Base-by-base conservation (phyloP, 2,329 filamentous ascomycete species). In the Chaetomium globosum region DNA sequence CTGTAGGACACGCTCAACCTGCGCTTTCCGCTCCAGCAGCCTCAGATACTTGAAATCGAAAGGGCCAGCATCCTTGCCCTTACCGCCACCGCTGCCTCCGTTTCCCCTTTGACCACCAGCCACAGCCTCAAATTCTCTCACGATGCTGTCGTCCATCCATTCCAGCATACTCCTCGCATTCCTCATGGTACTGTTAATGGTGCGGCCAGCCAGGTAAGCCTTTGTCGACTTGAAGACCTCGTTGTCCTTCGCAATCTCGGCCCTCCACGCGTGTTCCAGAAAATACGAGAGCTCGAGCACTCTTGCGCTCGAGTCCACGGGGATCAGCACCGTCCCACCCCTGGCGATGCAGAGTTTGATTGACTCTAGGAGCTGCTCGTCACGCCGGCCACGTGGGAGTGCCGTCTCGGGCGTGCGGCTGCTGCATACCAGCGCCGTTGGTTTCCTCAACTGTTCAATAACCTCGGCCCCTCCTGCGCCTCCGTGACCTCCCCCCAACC, bases 131-230 rank as follows among this genome's bases (percentile, higher is more conserved):
- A 97, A 96, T 72, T 98, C 94, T 62, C 93, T 88, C 51, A 96
- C 90, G 65, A 99, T 96, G 65, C 88, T 89, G 73, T 97, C 93
- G 74, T 98, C 93, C 93, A 99, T 98, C 95, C 95, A 99, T 75
- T 99, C 95, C 36, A 99, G 82, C 91, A 99, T 96, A 76, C 94
- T 97, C 70, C 93, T 86, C 30, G 94, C 91, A 70, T 97, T 92
- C 60, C 92, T 86, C 83, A 98, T 91, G 0, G 93, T 96, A 68
- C 92, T 93, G 65, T 91, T 89, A 69, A 92, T 90, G 67, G 92
- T 96, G 65, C 89, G 89, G 48, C 93, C 93, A 0, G 93, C 94
- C 52, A 99, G 82, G 74, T 93, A 97, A 0, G 97, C 81, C 71
- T 84, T 86, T 0, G 85, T 80, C 0, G 80, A 77, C 62, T 81